Evolutionary conservation across 2,329 filamentous ascomycete species (phyloP).

Genomic region (Zymoseptoria brevis): DNA sequence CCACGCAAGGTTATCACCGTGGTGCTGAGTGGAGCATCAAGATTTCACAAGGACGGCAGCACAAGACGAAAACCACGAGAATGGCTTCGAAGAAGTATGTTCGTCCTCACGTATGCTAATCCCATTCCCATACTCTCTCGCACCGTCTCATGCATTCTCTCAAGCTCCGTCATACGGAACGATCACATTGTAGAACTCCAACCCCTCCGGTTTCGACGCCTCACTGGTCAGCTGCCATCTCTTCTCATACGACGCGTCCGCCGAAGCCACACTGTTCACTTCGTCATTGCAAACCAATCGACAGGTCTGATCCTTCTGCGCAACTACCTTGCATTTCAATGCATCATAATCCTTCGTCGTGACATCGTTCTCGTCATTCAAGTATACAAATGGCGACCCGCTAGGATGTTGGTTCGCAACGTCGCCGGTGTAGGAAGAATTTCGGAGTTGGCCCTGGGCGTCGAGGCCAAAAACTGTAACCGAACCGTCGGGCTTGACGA

Average conservation of each 20-base stretch:
- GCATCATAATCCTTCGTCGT: neutral
- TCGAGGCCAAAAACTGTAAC: neutral
- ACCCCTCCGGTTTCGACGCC: neutral
- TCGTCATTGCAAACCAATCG: neutral
- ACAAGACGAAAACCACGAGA: too few relatives aligned
- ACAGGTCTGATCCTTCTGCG: neutral
- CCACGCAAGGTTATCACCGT: too few relatives aligned
- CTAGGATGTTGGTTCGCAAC: neutral
- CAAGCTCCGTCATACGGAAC: too few relatives aligned
- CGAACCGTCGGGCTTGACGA: neutral
- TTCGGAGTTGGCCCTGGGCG: neutral
- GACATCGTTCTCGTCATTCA: neutral
- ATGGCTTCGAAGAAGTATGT: too few relatives aligned
- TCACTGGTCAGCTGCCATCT: neutral
- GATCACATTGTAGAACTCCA: neutral
- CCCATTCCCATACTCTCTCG: too few relatives aligned
- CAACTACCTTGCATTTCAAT: neutral
- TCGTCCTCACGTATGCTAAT: too few relatives aligned
- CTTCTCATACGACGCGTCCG: neutral
- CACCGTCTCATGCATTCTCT: too few relatives aligned
- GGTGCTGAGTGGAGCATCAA: too few relatives aligned
- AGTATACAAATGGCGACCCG: neutral
- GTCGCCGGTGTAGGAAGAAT: neutral
- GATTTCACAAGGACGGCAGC: too few relatives aligned
- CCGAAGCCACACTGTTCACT: neutral